phyloP scores from a whole-genome alignment of 2,329 filamentous ascomycete genomes.

The Thielaviopsis musarum region DNA sequence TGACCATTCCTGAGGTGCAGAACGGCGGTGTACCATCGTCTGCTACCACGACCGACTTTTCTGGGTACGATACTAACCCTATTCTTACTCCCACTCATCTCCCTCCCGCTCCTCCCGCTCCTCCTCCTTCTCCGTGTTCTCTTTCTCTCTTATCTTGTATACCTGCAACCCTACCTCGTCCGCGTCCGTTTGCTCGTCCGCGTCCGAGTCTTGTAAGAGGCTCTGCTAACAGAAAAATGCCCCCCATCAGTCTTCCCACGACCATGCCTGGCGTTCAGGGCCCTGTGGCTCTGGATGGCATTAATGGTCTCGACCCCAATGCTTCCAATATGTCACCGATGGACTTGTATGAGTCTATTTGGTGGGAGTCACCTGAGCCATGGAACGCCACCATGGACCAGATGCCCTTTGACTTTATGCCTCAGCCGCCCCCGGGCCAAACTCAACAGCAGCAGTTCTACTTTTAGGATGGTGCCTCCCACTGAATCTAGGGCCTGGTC shows the following conservation, averaged over 20 bases:
- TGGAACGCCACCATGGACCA: conserved; percentile 39
- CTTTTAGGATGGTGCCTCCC: conserved; percentile 23
- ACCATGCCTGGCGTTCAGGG: conserved; percentile 9
- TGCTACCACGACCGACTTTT: conserved; percentile 25
- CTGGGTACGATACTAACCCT: conserved; percentile 19
- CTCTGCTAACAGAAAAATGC: conserved; percentile 8
- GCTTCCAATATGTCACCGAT: conserved; percentile 46
- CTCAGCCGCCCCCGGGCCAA: conserved; percentile 41
- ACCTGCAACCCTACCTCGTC: background rate
- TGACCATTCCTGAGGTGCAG: conserved; percentile 50
- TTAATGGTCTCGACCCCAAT: conserved; percentile 32
- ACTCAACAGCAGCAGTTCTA: conserved; percentile 40
- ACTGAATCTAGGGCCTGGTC: background rate
- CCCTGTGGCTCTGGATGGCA: conserved; percentile 24
- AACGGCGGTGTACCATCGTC: conserved; percentile 27
- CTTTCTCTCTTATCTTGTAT: background rate
- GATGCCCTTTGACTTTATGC: conserved; percentile 44
- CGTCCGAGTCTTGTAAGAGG: conserved; percentile 3
- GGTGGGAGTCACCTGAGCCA: conserved; percentile 46
- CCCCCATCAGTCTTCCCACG: conserved; percentile 8
- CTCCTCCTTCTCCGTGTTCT: background rate
- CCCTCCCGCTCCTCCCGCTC: background rate
- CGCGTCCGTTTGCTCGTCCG: background rate
- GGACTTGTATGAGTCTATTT: conserved; percentile 52
- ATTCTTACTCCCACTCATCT: background rate